phyloP scores from a whole-genome alignment of 2,329 filamentous ascomycete genomes.

The Myrmaecium sp. region DNA sequence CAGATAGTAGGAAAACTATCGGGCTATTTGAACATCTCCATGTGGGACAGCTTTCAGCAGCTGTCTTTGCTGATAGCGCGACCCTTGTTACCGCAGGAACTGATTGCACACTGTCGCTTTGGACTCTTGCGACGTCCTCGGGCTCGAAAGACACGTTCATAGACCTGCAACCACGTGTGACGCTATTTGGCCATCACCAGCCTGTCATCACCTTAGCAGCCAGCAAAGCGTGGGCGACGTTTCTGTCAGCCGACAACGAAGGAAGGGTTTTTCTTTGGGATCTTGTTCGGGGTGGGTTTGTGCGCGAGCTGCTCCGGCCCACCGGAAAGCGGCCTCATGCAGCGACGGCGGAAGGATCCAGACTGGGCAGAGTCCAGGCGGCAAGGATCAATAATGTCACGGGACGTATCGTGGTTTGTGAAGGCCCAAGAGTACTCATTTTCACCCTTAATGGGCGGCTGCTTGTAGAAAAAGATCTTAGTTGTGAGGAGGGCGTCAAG shows the following conservation, averaged over 20 bases:
- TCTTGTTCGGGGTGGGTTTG: slow-evolving; percentile 74
- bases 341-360: no score
- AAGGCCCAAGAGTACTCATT: slow-evolving; percentile 54
- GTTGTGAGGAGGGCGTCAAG: slow-evolving; percentile 42
- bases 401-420: slow-evolving; percentile 76
- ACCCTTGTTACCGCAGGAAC: slow-evolving; percentile 83
- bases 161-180: slow-evolving; percentile 62
- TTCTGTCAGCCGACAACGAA: slow-evolving; percentile 68
- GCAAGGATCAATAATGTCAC: slow-evolving; percentile 79
- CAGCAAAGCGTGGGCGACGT: slow-evolving; percentile 72
- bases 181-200: slow-evolving; percentile 78
- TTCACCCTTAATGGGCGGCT: slow-evolving; percentile 80
- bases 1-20: slow-evolving; percentile 65
- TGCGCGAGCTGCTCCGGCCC: slow-evolving; percentile 43
- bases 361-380: slow-evolving; percentile 23
- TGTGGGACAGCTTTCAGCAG: slow-evolving; percentile 70
- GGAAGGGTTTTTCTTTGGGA: slow-evolving; percentile 86
- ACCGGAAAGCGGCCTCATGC: slow-evolving; percentile 10
- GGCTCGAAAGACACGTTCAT: slow-evolving; percentile 45
- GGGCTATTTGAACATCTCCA: slow-evolving; percentile 91
- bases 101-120: slow-evolving; percentile 81
- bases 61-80: slow-evolving; percentile 73
- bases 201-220: slow-evolving; percentile 70
- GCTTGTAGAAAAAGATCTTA: slow-evolving; percentile 65
- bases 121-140: slow-evolving; percentile 49